Conservation (phyloP, 73 alveolate species). For the Uronychia setigera region DNA sequence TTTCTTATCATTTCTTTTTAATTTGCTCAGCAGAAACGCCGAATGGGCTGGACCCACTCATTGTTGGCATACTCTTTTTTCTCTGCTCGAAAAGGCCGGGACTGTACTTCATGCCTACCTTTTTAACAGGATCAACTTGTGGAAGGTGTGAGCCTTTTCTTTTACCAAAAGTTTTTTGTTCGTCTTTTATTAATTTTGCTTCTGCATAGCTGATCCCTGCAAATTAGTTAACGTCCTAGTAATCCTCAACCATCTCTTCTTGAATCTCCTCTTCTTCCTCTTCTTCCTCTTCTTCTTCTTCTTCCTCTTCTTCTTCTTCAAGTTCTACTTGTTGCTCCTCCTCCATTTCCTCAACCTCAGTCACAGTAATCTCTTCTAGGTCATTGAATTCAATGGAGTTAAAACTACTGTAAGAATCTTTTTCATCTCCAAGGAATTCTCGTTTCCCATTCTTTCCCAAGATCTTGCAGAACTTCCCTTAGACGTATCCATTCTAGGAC, state of each 20-base stretch:
- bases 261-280: not conserved
- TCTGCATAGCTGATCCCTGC: not conserved
- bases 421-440: not conserved
- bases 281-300: not conserved
- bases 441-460: not conserved
- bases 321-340: not conserved
- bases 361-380: not conserved
- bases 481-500: too few species aligned
- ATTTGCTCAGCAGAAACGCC: too few species aligned
- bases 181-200: too few species aligned
- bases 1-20: too few species aligned
- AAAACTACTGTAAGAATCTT: not conserved
- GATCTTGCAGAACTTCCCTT: too few species aligned
- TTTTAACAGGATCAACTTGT: too few species aligned
- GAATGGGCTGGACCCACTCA: too few species aligned
- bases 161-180: not conserved
- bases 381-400: not conserved
- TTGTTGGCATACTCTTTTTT: too few species aligned
- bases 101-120: not conserved
- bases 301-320: constrained; percentile 1
- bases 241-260: not conserved
- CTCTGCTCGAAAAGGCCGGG: not conserved
- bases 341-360: not conserved
- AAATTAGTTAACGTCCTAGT: too few species aligned
- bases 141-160: not conserved